These are phyloP conservation scores for Heterobasidion parviporum DNA, from an alignment of 1,284 basidiomycete species.

Conservation along the genomic window DNA sequence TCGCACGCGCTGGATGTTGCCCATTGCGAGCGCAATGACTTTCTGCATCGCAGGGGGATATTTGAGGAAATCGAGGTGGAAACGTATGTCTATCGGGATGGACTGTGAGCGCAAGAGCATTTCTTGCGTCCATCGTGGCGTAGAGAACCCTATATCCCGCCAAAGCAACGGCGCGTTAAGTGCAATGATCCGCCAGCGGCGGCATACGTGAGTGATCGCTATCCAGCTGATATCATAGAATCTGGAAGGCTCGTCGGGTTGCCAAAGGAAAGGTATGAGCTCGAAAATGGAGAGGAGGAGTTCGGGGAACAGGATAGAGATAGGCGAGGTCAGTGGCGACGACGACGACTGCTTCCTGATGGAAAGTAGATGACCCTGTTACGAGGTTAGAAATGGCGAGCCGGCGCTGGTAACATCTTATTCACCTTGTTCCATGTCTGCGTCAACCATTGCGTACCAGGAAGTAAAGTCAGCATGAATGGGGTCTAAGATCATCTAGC, in stretches of 20 bases:
- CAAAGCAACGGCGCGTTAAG: not conserved
- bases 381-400: too few species aligned
- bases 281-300: not conserved
- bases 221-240: not conserved
- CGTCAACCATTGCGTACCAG: too few species aligned
- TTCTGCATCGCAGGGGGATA: too few species aligned
- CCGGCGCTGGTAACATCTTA: too few species aligned
- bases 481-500: too few species aligned
- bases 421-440: too few species aligned
- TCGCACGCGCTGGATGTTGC: too few species aligned
- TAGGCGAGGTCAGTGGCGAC: not conserved
- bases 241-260: not conserved
- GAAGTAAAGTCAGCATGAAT: too few species aligned
- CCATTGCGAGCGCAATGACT: too few species aligned
- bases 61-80: too few species aligned
- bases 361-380: too few species aligned
- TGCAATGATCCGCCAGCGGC: not conserved
- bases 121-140: not conserved
- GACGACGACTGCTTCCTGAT: too few species aligned
- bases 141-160: not conserved
- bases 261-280: not conserved
- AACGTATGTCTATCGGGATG: not conserved
- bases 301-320: not conserved
- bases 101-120: not conserved
- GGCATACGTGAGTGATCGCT: not conserved